Evolutionary conservation across 2,329 filamentous ascomycete genomes (phyloP).

Genomic region (Thielaviopsis euricoi): DNA sequence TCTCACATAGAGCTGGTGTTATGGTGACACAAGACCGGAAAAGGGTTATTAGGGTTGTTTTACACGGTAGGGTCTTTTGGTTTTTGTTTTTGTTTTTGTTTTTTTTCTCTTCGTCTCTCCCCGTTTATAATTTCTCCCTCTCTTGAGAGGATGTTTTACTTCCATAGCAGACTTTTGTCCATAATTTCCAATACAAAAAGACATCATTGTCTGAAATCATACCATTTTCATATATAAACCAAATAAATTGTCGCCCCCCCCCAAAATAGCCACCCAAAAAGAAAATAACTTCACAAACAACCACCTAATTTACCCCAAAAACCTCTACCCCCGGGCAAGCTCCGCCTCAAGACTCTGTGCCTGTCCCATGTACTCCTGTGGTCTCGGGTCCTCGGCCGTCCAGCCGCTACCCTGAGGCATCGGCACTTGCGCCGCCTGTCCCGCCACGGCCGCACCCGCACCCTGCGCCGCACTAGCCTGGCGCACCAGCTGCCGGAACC

Average conservation of each 20-base stretch:
- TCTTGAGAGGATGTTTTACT: no score
- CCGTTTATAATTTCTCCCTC: not conserved
- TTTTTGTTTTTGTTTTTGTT: not conserved
- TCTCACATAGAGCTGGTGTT: no score
- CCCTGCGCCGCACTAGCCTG: constrained; percentile 27
- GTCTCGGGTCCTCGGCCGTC: constrained; percentile 42
- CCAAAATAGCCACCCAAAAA: no score
- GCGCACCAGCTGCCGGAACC: constrained; percentile 55
- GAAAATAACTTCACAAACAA: no score
- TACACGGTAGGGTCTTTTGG: not conserved
- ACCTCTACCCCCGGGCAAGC: constrained; percentile 23
- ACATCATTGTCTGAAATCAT: no score
- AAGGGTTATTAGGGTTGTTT: not conserved
- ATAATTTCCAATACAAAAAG: no score
- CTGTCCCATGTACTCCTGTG: constrained; percentile 38
- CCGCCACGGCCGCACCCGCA: constrained; percentile 18
- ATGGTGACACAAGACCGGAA: no score
- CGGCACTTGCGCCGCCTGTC: constrained; percentile 28
- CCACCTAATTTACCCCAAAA: not conserved
- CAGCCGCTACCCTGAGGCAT: constrained; percentile 38
- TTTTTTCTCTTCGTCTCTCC: not conserved
- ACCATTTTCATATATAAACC: no score
- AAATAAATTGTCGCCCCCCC: no score
- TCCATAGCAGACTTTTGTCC: no score
- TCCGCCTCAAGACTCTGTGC: constrained; percentile 40